Conservation (phyloP, 148 eudicot species). For the Silene conica region DNA sequence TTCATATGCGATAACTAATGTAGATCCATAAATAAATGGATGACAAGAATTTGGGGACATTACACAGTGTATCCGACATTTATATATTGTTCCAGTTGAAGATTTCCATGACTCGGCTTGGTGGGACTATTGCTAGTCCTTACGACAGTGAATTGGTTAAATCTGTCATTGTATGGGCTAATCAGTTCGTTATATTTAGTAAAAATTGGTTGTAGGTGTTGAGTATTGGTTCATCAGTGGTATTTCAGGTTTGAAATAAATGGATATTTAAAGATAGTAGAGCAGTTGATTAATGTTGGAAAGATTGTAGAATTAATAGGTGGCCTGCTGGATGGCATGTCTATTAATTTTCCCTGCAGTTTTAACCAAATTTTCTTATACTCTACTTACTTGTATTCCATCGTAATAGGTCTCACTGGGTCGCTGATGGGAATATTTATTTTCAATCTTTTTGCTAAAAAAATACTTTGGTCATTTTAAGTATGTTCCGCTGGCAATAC, state of each 20-base stretch:
- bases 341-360: neutral
- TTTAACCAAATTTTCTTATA: neutral
- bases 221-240: neutral
- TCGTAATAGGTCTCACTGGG: neutral
- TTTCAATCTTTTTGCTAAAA: neutral
- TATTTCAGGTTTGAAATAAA: neutral
- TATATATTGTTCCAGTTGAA: no score
- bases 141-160: neutral
- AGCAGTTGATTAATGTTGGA: neutral
- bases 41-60: neutral
- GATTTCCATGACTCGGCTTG: no score
- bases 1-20: neutral
- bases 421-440: neutral
- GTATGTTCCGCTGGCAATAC: constrained; percentile 1
- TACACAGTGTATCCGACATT: neutral
- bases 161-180: neutral
- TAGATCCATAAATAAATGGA: neutral
- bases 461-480: neutral
- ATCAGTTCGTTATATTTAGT: neutral
- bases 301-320: neutral
- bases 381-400: no score
- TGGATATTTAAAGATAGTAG: neutral
- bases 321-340: neutral
- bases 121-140: no score
- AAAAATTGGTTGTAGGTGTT: neutral